Conservation (phyloP, 345 rosid species). For the Dipteronia sinensis region DNA sequence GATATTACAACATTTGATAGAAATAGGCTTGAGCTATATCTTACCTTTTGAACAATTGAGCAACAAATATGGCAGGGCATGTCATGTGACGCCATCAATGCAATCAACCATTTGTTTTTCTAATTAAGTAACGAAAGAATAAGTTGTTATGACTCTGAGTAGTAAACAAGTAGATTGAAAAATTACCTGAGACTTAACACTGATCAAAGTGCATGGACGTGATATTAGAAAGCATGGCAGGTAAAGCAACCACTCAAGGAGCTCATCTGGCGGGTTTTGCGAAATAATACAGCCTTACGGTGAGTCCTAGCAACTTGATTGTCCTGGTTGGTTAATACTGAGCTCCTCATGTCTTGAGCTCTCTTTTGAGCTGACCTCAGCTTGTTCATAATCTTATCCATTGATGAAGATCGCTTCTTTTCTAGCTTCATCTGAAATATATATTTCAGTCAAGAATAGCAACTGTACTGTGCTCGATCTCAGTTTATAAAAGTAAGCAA, state of each 20-base stretch:
- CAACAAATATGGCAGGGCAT: neutral
- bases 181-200: constrained; percentile 32
- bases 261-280: constrained; percentile 57
- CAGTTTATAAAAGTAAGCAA: neutral
- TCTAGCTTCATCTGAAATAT: constrained; percentile 89
- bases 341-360: constrained; percentile 93
- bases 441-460: constrained; percentile 18
- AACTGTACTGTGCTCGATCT: neutral
- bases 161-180: constrained; percentile 2
- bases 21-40: neutral
- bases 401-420: constrained; percentile 86
- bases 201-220: constrained; percentile 9
- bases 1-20: neutral
- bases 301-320: constrained; percentile 49
- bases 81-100: neutral
- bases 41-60: neutral
- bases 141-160: neutral
- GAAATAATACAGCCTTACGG: constrained; percentile 43
- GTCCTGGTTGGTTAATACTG: constrained; percentile 54
- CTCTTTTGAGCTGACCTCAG: constrained; percentile 86
- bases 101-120: neutral
- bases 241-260: constrained; percentile 89
- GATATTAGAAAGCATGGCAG: constrained; percentile 69
- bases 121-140: neutral
- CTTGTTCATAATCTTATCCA: constrained; percentile 93